phyloP scores from a whole-genome alignment of 768 basidiomycete species.

The Lentinula detonsa region DNA sequence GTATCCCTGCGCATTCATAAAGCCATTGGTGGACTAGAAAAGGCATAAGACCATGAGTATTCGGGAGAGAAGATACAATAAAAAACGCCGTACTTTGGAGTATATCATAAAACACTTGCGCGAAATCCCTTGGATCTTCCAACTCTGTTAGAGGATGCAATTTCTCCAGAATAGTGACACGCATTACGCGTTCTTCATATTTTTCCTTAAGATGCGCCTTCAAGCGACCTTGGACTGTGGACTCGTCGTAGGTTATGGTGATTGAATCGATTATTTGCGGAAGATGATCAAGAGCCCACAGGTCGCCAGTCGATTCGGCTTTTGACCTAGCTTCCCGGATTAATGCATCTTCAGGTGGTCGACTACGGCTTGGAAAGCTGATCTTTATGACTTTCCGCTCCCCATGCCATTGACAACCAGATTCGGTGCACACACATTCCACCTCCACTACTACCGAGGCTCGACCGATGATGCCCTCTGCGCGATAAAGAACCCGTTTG shows the following conservation, averaged over 20 bases:
- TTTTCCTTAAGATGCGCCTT: background rate
- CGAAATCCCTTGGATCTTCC: too few species aligned
- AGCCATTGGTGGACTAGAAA: slow-evolving; percentile 3
- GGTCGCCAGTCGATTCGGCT: background rate
- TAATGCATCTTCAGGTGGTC: background rate
- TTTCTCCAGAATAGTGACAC: too few species aligned
- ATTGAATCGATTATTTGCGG: background rate
- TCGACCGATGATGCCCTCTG: background rate
- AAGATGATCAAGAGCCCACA: background rate
- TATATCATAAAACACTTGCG: too few species aligned
- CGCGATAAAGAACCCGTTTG: too few species aligned
- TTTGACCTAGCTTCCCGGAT: background rate
- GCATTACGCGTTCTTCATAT: background rate
- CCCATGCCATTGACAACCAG: background rate
- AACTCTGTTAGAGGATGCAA: too few species aligned
- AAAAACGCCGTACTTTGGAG: background rate
- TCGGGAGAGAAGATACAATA: background rate
- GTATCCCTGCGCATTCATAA: slow-evolving; percentile 6
- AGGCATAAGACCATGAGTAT: background rate
- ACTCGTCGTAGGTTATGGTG: background rate
- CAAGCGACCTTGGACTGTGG: background rate
- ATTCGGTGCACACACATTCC: background rate
- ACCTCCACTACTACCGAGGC: background rate
- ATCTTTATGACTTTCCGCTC: background rate
- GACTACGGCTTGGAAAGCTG: background rate